These are phyloP conservation scores for Phaffia rhodozyma DNA, from an alignment of 1,284 basidiomycete genomes.

Conservation along the genomic window DNA sequence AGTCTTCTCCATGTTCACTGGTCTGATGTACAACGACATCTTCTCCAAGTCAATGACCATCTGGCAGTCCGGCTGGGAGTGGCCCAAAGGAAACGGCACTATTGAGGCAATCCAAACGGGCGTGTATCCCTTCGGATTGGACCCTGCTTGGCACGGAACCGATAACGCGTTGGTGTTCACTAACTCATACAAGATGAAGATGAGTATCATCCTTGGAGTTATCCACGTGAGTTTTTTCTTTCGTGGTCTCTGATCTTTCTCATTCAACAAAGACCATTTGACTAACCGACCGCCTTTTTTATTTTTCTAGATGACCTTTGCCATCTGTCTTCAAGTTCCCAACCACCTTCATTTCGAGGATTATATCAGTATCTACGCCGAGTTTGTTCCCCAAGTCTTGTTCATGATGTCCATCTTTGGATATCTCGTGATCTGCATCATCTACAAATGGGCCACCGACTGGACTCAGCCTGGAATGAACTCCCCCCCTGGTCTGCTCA, in stretches of 20 bases:
- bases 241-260: neutral
- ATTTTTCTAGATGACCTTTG: constrained; percentile 79
- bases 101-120: constrained; percentile 49
- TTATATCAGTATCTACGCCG: constrained; percentile 71
- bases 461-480: constrained; percentile 60
- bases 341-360: constrained; percentile 92
- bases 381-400: constrained; percentile 93
- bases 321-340: constrained; percentile 85
- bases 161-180: constrained; percentile 88
- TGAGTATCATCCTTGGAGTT: constrained; percentile 94
- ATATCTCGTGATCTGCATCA: constrained; percentile 85
- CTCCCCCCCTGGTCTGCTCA: constrained; percentile 77
- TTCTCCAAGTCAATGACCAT: constrained; percentile 88
- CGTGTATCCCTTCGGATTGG: constrained; percentile 84
- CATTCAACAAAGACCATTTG: neutral
- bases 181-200: constrained; percentile 99
- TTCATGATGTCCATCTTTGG: constrained; percentile 97
- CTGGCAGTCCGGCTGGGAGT: constrained; percentile 81
- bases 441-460: constrained; percentile 95
- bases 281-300: neutral
- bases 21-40: constrained; percentile 97
- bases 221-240: constrained; percentile 59
- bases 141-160: constrained; percentile 89
- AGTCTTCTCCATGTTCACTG: constrained; percentile 86
- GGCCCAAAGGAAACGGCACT: constrained; percentile 47